Conservation (phyloP, 192 early-diverging fungal species). For the Coemansia sp. region DNA sequence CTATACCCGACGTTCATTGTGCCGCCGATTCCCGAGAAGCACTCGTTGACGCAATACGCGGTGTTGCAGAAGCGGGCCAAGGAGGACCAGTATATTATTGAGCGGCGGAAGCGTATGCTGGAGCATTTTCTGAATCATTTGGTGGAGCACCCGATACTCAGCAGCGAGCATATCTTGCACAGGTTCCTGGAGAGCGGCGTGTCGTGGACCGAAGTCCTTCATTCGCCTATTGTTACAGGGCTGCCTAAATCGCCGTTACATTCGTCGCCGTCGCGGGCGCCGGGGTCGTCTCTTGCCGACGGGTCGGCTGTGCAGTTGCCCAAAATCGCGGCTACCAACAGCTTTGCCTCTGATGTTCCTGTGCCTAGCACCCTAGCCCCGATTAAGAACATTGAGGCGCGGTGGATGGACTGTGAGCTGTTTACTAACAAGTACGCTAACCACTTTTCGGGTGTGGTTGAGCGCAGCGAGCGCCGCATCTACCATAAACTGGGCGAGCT, state of each 20-base stretch:
- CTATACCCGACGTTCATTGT: constrained; percentile 88
- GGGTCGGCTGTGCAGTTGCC: constrained; percentile 42
- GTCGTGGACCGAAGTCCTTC: constrained; percentile 74
- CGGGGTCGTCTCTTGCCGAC: constrained; percentile 49
- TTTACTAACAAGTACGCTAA: constrained; percentile 86
- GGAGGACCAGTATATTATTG: constrained; percentile 89
- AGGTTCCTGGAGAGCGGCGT: constrained; percentile 83
- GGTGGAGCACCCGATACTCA: constrained; percentile 83
- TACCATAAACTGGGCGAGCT: constrained; percentile 74
- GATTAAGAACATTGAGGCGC: constrained; percentile 71
- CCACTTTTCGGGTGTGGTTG: constrained; percentile 74
- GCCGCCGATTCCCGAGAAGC: constrained; percentile 98
- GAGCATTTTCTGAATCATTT: constrained; percentile 93
- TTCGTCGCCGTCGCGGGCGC: constrained; percentile 55
- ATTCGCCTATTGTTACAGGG: constrained; percentile 68
- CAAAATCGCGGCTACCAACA: constrained; percentile 50
- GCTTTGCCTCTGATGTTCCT: constrained; percentile 49
- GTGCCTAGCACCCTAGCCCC: constrained; percentile 61
- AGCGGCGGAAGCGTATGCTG: constrained; percentile 88
- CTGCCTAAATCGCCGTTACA: constrained; percentile 72
- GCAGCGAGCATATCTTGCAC: constrained; percentile 89
- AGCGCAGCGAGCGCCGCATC: constrained; percentile 75
- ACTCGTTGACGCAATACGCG: constrained; percentile 73
- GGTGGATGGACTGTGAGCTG: constrained; percentile 88
- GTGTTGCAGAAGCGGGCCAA: constrained; percentile 83